A percentile compares a stretch with the other conserved stretches of the same genome.
Evolutionary conservation across 2,329 filamentous ascomycete genomes (phyloP).

Genomic region (Tolypocladium inflatum): DNA sequence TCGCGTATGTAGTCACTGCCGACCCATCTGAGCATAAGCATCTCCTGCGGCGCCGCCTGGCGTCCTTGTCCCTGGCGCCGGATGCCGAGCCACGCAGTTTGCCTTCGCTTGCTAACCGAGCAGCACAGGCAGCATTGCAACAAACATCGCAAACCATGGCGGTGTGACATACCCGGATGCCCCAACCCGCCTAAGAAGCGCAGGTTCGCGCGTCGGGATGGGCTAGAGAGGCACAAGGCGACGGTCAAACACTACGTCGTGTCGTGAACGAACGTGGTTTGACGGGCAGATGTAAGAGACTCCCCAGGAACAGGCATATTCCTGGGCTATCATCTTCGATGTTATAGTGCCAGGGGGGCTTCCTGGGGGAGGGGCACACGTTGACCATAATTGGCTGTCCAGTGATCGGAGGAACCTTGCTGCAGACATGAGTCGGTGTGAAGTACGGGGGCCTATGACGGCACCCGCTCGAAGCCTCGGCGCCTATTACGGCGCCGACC

Average conservation of each 20-base stretch:
- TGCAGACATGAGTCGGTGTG: background rate
- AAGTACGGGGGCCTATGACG: background rate
- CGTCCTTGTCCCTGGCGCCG: background rate
- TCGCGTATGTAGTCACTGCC: constrained; percentile 19
- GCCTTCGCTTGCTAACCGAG: background rate
- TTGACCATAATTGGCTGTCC: background rate
- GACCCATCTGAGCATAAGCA: background rate
- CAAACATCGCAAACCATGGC: constrained; percentile 32
- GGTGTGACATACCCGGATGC: constrained; percentile 26
- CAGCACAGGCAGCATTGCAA: constrained; percentile 30
- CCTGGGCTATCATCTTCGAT: background rate
- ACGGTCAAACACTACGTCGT: constrained; percentile 27
- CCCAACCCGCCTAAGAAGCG: constrained; percentile 31
- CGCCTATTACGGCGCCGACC: background rate
- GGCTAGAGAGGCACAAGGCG: constrained; percentile 29
- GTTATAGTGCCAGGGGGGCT: background rate
- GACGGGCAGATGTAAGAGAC: background rate
- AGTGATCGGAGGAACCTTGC: background rate
- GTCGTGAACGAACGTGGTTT: constrained; percentile 10
- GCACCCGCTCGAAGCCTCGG: background rate
- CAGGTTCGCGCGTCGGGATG: constrained; percentile 30
- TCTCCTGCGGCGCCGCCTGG: background rate
- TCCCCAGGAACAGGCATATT: background rate
- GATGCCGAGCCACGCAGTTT: background rate
- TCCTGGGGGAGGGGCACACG: background rate